Conservation (phyloP, 129 eudicot genomes). For the Sambucus nigra region DNA sequence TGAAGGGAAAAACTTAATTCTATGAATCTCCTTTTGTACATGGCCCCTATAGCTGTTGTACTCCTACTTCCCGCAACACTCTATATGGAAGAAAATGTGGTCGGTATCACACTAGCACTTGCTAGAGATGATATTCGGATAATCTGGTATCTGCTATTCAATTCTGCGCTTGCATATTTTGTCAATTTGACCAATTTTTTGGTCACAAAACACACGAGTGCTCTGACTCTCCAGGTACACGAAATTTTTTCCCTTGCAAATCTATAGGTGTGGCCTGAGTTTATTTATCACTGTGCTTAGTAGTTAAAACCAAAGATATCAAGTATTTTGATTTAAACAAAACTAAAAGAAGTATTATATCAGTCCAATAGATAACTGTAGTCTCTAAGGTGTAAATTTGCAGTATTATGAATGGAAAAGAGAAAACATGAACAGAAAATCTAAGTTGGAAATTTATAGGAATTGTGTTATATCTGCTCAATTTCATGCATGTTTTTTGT, state of each 20-base stretch:
- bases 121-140: slow-evolving; percentile 37
- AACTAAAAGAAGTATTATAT: neutral
- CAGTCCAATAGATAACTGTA: neutral
- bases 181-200: slow-evolving; percentile 54
- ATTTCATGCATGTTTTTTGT: no score
- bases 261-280: neutral
- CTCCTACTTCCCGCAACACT: slow-evolving; percentile 48
- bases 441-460: no score
- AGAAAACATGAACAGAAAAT: slow-evolving; percentile 5
- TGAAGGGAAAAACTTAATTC: slow-evolving; percentile 82
- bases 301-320: neutral
- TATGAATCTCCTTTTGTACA: slow-evolving; percentile 93
- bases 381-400: neutral
- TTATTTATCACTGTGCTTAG: neutral
- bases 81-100: slow-evolving; percentile 43
- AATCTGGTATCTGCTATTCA: slow-evolving; percentile 36
- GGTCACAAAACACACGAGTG: slow-evolving; percentile 70
- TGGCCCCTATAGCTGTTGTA: slow-evolving; percentile 96
- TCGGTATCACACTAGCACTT: slow-evolving; percentile 41
- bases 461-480: no score
- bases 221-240: slow-evolving; percentile 52
- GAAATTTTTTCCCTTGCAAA: neutral
- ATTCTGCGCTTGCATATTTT: slow-evolving; percentile 45
- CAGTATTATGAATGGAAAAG: slow-evolving; percentile 49
- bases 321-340: no score